Base-by-base conservation (phyloP, 495 filamentous ascomycete species). In the Penicillium lagena region DNA sequence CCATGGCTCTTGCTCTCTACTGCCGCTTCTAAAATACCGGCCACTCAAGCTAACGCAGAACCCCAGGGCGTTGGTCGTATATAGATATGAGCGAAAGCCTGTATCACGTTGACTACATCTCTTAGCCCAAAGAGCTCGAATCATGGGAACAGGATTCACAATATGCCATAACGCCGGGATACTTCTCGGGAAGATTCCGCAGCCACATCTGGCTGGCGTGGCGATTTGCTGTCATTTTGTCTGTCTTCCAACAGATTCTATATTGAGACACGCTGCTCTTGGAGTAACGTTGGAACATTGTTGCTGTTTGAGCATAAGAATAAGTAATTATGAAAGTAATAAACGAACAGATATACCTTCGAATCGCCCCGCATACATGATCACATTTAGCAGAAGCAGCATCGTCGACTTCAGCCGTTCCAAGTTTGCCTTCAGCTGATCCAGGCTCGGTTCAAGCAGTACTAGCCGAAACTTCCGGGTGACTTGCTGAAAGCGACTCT, bases 321-420 rank as follows among this genome's bases (percentile, higher is more conserved):
- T 40, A 33, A 45, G 35, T 29, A 0, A 42, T 11, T 7, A 32
- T 7, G 30, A 32, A 32, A 11, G 30, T 7, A 32, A 32, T 7
- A 7, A 11, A 32, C 7, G 11, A 32, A 32, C 30, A 32, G 11
- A 32, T 32, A 32, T 32, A 15, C 37, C 42, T 29, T 41, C 42
- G 30, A 59, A 22, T 15, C 62, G 55, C 12, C 56, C 47, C 12
- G 63, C 63, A 46, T 61, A 68, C 35, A 52, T 58, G 29, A 71
- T 58, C 1, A 71, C 67, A 46, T 65, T 60, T 0, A 71, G 46
- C 49, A 68, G 45, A 7, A 70, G 43, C 10, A 57, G 37, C 48
- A 68, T 52, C 12, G 60, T 68, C 9, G 50, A 52, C 42, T 68
- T 71, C 31, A 71, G 40, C 29, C 56, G 57, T 15, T 70, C 66